phyloP scores from a whole-genome alignment of 371 early-diverging fungal species.

The Circinella umbellata region DNA sequence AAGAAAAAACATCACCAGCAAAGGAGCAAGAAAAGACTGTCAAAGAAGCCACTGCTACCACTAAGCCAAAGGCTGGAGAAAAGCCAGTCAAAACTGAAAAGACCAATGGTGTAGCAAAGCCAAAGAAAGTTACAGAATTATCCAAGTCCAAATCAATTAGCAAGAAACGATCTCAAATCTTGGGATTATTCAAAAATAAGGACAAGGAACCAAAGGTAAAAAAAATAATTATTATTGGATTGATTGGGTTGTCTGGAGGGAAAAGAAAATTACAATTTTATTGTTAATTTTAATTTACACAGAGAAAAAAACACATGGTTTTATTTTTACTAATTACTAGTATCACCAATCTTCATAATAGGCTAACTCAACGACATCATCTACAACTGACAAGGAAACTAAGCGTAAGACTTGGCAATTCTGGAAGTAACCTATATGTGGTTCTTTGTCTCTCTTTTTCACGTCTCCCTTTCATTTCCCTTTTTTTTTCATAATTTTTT shows the following conservation, averaged over 20 bases:
- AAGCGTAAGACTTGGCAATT: slow-evolving; percentile 33
- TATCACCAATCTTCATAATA: neutral
- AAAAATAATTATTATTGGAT: neutral
- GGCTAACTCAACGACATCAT: slow-evolving; percentile 10
- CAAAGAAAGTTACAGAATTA: neutral
- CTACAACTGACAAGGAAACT: slow-evolving; percentile 21
- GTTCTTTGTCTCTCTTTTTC: too few relatives aligned
- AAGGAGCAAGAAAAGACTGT: neutral
- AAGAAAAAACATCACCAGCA: neutral
- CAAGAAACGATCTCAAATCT: slow-evolving; percentile 18
- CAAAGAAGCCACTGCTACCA: neutral
- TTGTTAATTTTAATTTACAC: neutral
- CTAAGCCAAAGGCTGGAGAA: too few relatives aligned
- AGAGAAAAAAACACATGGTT: neutral
- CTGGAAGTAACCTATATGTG: slow-evolving; percentile 21
- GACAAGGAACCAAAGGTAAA: slow-evolving; percentile 14
- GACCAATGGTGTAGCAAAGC: neutral
- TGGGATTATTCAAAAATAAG: slow-evolving; percentile 20
- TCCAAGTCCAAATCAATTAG: slow-evolving; percentile 5
- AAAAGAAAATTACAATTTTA: neutral
- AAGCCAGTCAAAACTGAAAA: neutral
- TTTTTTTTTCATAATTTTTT: neutral
- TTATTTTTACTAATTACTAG: neutral
- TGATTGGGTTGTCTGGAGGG: neutral
- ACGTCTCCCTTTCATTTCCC: neutral